phyloP scores from a whole-genome alignment of 108 stramenopile genomes.

The Skeletonema grethae region DNA sequence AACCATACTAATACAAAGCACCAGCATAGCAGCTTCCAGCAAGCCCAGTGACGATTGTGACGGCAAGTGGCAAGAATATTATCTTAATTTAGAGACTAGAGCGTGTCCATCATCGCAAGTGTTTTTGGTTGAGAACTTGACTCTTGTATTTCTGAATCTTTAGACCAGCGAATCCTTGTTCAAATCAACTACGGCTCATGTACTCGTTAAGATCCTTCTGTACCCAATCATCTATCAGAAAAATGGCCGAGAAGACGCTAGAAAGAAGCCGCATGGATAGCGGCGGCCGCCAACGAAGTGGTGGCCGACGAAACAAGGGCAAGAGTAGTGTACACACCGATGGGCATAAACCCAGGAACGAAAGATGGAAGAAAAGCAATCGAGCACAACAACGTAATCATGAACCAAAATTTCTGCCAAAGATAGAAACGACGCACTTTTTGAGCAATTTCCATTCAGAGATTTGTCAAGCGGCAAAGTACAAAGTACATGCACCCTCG shows the following conservation, averaged over 20 bases:
- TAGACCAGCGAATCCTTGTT: too few relatives aligned
- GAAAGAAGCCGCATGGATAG: not conserved
- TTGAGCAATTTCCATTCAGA: slow-evolving; percentile 17
- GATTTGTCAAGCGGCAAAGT: slow-evolving; percentile 29
- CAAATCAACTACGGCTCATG: not conserved
- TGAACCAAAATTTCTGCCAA: not conserved
- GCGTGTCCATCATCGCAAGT: too few relatives aligned
- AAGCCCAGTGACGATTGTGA: too few relatives aligned
- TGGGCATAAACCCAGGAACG: not conserved
- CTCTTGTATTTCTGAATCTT: too few relatives aligned
- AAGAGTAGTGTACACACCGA: not conserved
- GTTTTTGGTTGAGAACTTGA: too few relatives aligned
- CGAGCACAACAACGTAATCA: not conserved
- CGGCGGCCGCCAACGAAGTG: not conserved
- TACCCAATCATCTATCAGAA: not conserved
- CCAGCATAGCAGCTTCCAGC: too few relatives aligned
- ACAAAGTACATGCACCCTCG: slow-evolving; percentile 53
- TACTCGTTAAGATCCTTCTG: not conserved
- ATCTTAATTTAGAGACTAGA: too few relatives aligned
- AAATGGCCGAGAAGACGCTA: not conserved
- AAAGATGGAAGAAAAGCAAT: not conserved
- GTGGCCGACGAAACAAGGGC: not conserved
- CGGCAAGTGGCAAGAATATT: too few relatives aligned
- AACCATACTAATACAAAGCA: too few relatives aligned
- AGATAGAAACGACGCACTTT: not conserved